Evolutionary conservation across 2,329 filamentous ascomycete genomes (phyloP), one percentile per base, ranked within the genome.

Genomic region (Phialophora macrospora): DNA sequence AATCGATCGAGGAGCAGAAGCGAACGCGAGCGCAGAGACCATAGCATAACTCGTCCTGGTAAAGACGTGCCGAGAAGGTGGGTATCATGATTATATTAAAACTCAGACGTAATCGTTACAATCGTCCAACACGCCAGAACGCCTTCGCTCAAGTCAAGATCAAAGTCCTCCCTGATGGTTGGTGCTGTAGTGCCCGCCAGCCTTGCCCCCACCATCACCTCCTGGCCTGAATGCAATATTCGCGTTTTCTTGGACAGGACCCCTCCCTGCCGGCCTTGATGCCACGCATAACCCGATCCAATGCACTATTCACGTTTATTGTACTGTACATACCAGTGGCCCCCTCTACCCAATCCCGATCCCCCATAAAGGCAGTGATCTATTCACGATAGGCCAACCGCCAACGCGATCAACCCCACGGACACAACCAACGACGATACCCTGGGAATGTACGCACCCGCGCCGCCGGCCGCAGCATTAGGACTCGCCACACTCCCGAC

Each of bases 401-500:
- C 38, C 6, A 44, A 44, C 5, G 17, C 14, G 5, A 44, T 44
- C 14, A 44, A n/a, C 5, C 17, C 48, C 22, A 17, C 48, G 4
- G n/a, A 26, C 14, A 28, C 5, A 52, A 52, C 11, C 26, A 52
- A 8, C 48, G 22, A 24, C 17, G 20, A 26, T 4, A 52, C 22
- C 12, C 9, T 26, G 2, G 46, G 24, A 8, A 22, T 49, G 7
- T 11, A 22, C n/a, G 7, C 46, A 2, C 46, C 46, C 46, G 12
- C 4, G 14, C 28, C 46, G 52, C 8, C 30, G 22, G 34, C 34
- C 14, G 55, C 64, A 38, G 46, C 59, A 26, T 60, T 61, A 14
- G 63, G 32, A 51, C 41, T 51, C 14, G 46, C 41, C 34, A 55
- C 65, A 38, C 52, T 69, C 58, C 67, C 70, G 14, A 52, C 65